phyloP scores from a whole-genome alignment of 2,329 filamentous ascomycete species.

The Talaromyces sp. region DNA sequence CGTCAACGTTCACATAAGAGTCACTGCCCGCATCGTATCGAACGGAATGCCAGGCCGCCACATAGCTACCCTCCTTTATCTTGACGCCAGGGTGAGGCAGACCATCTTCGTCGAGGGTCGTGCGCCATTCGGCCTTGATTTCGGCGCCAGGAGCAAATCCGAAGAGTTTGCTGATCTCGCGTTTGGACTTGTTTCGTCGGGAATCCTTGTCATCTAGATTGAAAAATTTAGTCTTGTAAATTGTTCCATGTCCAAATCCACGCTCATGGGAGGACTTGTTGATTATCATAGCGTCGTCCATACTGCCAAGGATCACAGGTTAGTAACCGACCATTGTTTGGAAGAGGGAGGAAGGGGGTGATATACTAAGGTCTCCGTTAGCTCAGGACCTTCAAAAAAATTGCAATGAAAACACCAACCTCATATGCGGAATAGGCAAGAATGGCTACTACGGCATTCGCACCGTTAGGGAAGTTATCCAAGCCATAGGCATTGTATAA shows the following conservation, averaged over 20 bases:
- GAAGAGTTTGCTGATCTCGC: slow-evolving; percentile 75
- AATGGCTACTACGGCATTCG: slow-evolving; percentile 91
- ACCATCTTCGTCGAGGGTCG: slow-evolving; percentile 79
- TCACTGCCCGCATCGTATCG: slow-evolving; percentile 67
- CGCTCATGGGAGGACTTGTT: slow-evolving; percentile 96
- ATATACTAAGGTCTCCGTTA: no score
- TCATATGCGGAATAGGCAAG: slow-evolving; percentile 97
- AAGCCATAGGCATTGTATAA: slow-evolving; percentile 94
- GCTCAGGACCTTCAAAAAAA: no score
- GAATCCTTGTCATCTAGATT: slow-evolving; percentile 74
- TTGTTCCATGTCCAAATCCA: slow-evolving; percentile 90
- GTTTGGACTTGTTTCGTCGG: slow-evolving; percentile 61
- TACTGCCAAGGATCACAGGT: slow-evolving; percentile 39
- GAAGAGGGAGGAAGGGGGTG: no score
- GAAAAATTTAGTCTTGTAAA: slow-evolving; percentile 96
- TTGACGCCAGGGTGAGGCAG: slow-evolving; percentile 75
- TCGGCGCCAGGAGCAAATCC: slow-evolving; percentile 79
- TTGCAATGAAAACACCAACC: no score
- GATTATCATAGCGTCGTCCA: slow-evolving; percentile 99
- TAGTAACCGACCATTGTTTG: no score
- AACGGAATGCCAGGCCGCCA: slow-evolving; percentile 88
- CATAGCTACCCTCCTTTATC: slow-evolving; percentile 73
- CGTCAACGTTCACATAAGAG: slow-evolving; percentile 79
- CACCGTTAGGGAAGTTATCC: slow-evolving; percentile 97
- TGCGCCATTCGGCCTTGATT: slow-evolving; percentile 66